phyloP scores from a whole-genome alignment of 345 rosid species.

The Punica granatum region DNA sequence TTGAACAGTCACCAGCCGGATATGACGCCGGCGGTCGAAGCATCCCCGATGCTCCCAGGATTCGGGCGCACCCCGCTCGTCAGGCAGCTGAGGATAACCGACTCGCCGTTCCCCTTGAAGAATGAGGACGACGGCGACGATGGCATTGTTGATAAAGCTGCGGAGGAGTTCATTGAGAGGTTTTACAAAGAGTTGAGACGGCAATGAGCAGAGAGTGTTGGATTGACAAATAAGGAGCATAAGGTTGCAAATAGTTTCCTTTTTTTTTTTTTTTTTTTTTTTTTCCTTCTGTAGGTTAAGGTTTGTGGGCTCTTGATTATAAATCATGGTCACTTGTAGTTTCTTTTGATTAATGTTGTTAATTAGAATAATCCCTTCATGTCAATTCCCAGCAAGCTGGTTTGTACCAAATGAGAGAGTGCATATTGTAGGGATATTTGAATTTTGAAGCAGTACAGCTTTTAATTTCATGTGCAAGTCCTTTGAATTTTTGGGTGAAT shows the following conservation, averaged over 20 bases:
- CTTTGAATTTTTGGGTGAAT: too few species aligned
- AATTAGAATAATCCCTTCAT: neutral
- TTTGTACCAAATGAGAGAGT: neutral
- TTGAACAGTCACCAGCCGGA: conserved; percentile 27
- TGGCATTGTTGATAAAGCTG: conserved; percentile 55
- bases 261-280: neutral
- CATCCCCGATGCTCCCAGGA: conserved; percentile 76
- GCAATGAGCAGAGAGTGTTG: conserved; percentile 30
- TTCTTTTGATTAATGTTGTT: neutral
- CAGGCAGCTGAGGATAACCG: conserved; percentile 79
- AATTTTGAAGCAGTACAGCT: too few species aligned
- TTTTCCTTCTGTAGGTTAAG: neutral
- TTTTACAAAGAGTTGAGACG: conserved; percentile 62
- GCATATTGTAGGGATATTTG: neutral
- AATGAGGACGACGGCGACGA: conserved; percentile 46
- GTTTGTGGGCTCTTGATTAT: neutral
- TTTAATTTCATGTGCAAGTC: too few species aligned
- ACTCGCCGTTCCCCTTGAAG: conserved; percentile 81
- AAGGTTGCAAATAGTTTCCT: neutral
- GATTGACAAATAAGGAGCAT: conserved; percentile 1
- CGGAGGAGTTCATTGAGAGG: conserved; percentile 74
- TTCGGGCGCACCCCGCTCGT: conserved; percentile 72
- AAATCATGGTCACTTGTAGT: neutral
- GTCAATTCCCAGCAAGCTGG: neutral
- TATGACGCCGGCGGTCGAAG: conserved; percentile 23